Evolutionary conservation across 2,329 filamentous ascomycete species (phyloP).

Genomic region (Emergomyces pasteurianus): DNA sequence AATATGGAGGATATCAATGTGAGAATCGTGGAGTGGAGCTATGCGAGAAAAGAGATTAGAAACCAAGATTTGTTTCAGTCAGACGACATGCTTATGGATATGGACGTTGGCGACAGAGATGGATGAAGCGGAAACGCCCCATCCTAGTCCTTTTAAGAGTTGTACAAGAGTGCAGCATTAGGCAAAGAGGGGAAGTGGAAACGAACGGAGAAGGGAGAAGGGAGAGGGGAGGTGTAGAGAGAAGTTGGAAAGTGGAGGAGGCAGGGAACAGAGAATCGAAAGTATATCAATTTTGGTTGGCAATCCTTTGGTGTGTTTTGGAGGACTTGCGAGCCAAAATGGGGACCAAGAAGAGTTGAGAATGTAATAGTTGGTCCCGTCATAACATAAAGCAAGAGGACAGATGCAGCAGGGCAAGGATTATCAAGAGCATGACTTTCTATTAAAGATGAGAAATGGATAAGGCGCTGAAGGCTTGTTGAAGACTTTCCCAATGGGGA

Average conservation of each 20-base stretch:
- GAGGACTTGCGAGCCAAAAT: neutral
- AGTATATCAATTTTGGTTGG: neutral
- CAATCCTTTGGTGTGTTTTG: neutral
- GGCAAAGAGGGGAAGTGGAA: neutral
- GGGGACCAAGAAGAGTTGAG: neutral
- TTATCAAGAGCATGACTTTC: neutral
- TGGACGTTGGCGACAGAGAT: neutral
- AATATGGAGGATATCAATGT: slow-evolving; percentile 74
- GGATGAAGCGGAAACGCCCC: neutral
- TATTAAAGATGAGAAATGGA: slow-evolving; percentile 8
- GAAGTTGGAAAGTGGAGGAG: neutral
- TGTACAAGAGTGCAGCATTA: neutral
- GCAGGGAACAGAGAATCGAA: neutral
- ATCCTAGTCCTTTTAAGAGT: neutral
- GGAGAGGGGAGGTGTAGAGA: neutral
- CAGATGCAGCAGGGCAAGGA: neutral
- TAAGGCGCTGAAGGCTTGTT: neutral
- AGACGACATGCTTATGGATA: neutral
- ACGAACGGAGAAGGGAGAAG: neutral
- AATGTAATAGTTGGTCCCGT: neutral
- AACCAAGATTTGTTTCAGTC: neutral
- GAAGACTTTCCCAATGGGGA: neutral
- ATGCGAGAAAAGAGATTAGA: slow-evolving; percentile 10
- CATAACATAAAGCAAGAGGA: neutral
- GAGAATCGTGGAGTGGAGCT: slow-evolving; percentile 75